Base-by-base conservation (phyloP, 2,329 filamentous ascomycete genomes). In the Aspergillus awamori region DNA sequence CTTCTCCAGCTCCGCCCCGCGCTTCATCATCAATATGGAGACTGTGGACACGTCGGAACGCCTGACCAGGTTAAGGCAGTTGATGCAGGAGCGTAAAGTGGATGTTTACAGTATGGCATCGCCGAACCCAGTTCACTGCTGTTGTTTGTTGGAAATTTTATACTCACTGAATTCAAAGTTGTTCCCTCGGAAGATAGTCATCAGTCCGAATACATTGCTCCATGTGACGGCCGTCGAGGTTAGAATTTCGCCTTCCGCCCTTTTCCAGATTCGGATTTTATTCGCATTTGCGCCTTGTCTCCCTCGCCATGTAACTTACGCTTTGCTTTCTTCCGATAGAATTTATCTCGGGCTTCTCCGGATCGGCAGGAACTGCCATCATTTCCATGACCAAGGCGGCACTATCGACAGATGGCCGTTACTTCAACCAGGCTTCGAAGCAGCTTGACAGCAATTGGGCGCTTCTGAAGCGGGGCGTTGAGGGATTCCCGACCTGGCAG, bases 141-240 rank as follows among this genome's bases (percentile, higher is more conserved):
- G 51, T 17, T 36, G 24, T 63, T 17, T 33, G 22, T 63, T 63
- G 47, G n/a, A 58, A 59, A 62, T 58, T 41, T 47, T 65, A 66
- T 65, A 70, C 79, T 84, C 69, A 72, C 66, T 48, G 64, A 68
- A 68, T 57, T 58, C 53, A 63, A 74, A 98, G 94, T 99, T 73
- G 86, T 98, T 6, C 95, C 95, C 0, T 97, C 94, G 36, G 95
- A 98, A 85, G 95, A 99, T 76, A 94, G 92, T 74, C 95, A 99
- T 76, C 92, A 94, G 69, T 98, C 94, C 68, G 95, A 99, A 81
- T 99, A 99, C 78, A 97, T 97, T 76, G 95, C 95, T 54, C 88
- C 89, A n/a, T 97, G 92, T 75, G 95, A 99, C 81, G 93, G 86
- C 63, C 88, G 95, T 68, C 89, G 95, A 86, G 85, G 85, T 87